phyloP scores from a whole-genome alignment of 1,284 basidiomycete species.

The Cutaneotrichosporon sp. region DNA sequence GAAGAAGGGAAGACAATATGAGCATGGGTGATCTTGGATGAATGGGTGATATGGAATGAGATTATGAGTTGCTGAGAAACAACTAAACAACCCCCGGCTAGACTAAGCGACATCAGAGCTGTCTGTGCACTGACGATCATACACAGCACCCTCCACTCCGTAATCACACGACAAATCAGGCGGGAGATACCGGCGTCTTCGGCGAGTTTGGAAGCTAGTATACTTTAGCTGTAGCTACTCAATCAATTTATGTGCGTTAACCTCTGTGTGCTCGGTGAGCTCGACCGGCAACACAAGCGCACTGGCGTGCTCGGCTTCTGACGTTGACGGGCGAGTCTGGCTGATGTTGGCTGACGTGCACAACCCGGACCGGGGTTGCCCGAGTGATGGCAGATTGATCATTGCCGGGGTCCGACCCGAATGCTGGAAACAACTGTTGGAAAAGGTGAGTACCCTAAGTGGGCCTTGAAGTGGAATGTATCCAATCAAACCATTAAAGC shows the following conservation, averaged over 20 bases:
- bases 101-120: background rate
- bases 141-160: background rate
- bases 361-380: too few relatives aligned
- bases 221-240: too few relatives aligned
- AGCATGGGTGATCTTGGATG: background rate
- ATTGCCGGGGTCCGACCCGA: constrained; percentile 8
- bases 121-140: background rate
- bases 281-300: too few relatives aligned
- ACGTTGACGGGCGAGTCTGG: background rate
- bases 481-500: background rate
- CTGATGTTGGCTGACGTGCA: background rate
- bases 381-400: background rate
- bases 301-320: background rate
- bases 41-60: too few relatives aligned
- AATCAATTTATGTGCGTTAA: too few relatives aligned
- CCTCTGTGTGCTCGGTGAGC: too few relatives aligned
- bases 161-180: background rate
- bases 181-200: too few relatives aligned
- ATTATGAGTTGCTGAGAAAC: too few relatives aligned
- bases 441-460: background rate
- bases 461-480: background rate
- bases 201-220: too few relatives aligned
- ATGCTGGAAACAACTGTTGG: background rate
- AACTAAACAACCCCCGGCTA: background rate
- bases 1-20: background rate